Conservation (phyloP, 1,284 basidiomycete species). For the Trichosporon coremiiforme region DNA sequence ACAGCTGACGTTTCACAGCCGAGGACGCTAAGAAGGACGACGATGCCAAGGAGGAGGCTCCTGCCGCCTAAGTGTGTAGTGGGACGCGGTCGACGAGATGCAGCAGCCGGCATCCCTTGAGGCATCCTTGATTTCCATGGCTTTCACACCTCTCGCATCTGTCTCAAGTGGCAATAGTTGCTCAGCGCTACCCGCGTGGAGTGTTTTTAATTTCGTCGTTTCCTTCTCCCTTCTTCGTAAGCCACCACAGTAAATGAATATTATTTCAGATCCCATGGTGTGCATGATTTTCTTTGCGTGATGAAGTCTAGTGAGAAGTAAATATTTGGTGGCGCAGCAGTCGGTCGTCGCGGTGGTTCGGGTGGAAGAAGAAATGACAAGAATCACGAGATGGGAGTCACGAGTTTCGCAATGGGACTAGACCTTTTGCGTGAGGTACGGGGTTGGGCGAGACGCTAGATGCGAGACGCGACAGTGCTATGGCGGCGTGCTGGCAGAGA, state of each 20-base stretch:
- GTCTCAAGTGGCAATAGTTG: slow-evolving; percentile 32
- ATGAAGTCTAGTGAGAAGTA: slow-evolving; percentile 32
- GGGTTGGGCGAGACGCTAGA: neutral
- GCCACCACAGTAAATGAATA: slow-evolving; percentile 34
- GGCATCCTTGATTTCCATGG: slow-evolving; percentile 32
- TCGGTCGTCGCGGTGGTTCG: too few relatives aligned
- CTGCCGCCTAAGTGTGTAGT: slow-evolving; percentile 41
- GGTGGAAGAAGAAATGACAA: too few relatives aligned
- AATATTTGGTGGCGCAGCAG: neutral
- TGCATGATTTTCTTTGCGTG: slow-evolving; percentile 22
- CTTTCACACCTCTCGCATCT: slow-evolving; percentile 31
- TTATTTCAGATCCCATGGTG: slow-evolving; percentile 33
- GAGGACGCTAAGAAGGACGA: slow-evolving; percentile 47
- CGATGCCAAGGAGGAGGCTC: slow-evolving; percentile 49
- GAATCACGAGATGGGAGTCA: neutral
- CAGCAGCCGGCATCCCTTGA: slow-evolving; percentile 32
- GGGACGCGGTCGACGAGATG: slow-evolving; percentile 31
- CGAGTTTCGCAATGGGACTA: neutral
- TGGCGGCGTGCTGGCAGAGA: neutral
- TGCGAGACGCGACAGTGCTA: neutral
- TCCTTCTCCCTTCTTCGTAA: slow-evolving; percentile 29
- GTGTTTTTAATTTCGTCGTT: slow-evolving; percentile 35
- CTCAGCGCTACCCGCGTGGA: slow-evolving; percentile 30
- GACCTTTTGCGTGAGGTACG: neutral
- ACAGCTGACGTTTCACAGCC: slow-evolving; percentile 20